Percentiles rank a stretch among this genome's conserved stretches.
phyloP scores from a whole-genome alignment of 2,329 filamentous ascomycete genomes.

The Aspergillus texensis region DNA sequence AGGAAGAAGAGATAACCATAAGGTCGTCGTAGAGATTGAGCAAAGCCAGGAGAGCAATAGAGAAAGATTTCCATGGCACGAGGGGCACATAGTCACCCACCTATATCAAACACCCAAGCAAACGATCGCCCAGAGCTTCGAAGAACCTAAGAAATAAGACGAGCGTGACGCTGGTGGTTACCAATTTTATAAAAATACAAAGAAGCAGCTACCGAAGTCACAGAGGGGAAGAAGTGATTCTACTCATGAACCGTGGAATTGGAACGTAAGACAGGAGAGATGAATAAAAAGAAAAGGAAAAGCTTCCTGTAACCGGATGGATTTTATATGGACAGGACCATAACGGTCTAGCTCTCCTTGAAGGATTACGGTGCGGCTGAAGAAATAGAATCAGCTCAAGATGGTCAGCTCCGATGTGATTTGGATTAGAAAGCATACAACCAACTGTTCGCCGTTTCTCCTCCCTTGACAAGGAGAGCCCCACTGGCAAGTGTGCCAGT shows the following conservation, averaged over 20 bases:
- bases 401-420: not conserved
- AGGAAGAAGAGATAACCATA: not conserved
- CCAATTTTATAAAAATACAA: not conserved
- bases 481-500: slow-evolving; percentile 3
- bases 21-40: not conserved
- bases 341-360: not conserved
- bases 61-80: not conserved
- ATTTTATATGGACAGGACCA: not conserved
- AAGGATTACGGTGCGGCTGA: not conserved
- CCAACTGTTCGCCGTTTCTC: not conserved
- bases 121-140: not conserved
- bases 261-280: not conserved
- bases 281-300: not conserved
- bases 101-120: not conserved
- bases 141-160: not conserved
- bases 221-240: not conserved
- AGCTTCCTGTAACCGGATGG: not conserved
- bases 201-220: not conserved
- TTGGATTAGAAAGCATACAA: not conserved
- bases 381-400: not conserved
- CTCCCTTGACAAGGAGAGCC: slow-evolving; percentile 4
- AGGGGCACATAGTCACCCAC: not conserved
- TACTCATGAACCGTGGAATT: not conserved
- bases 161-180: not conserved
- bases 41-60: not conserved